Conservation (phyloP, 1,139 yeast species). For the Suhomyces coccinellae region DNA sequence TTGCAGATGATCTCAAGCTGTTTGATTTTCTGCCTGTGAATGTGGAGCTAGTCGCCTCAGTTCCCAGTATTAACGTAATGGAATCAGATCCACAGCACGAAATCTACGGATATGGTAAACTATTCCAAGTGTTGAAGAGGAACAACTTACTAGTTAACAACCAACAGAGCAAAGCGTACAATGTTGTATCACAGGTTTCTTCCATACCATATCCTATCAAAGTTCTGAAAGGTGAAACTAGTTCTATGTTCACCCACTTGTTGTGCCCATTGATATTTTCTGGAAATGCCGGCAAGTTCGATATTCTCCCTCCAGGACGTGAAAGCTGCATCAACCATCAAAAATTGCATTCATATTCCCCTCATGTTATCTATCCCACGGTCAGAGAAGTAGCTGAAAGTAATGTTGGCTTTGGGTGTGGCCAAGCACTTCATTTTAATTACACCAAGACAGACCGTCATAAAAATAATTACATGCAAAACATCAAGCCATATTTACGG, state of each 20-base stretch:
- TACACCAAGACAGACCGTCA: conserved; percentile 25
- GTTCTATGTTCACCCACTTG: conserved; percentile 57
- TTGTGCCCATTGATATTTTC: conserved; percentile 47
- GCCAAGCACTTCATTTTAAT: conserved; percentile 58
- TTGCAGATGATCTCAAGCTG: conserved; percentile 29
- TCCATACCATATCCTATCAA: conserved; percentile 59
- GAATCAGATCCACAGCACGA: conserved; percentile 16
- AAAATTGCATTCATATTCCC: conserved; percentile 32
- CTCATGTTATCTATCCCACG: conserved; percentile 58
- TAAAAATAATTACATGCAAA: conserved; percentile 32
- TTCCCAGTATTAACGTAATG: conserved; percentile 44
- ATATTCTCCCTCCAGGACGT: conserved; percentile 32
- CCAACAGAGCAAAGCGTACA: conserved; percentile 19
- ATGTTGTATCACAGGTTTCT: conserved; percentile 56
- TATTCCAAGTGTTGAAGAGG: conserved; percentile 42
- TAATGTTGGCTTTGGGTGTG: conserved; percentile 48
- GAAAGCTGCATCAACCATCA: conserved; percentile 28
- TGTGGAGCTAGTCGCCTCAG: conserved; percentile 59
- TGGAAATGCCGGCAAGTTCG: conserved; percentile 12
- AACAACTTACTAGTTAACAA: conserved; percentile 31
- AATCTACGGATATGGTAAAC: conserved; percentile 52
- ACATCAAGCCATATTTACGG: conserved; percentile 35
- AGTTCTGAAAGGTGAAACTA: conserved; percentile 27
- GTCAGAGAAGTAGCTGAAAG: conserved; percentile 47
- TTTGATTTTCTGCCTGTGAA: conserved; percentile 48